Evolutionary conservation across 1,284 basidiomycete genomes (phyloP).

Genomic region (Rhodotorula sp.): DNA sequence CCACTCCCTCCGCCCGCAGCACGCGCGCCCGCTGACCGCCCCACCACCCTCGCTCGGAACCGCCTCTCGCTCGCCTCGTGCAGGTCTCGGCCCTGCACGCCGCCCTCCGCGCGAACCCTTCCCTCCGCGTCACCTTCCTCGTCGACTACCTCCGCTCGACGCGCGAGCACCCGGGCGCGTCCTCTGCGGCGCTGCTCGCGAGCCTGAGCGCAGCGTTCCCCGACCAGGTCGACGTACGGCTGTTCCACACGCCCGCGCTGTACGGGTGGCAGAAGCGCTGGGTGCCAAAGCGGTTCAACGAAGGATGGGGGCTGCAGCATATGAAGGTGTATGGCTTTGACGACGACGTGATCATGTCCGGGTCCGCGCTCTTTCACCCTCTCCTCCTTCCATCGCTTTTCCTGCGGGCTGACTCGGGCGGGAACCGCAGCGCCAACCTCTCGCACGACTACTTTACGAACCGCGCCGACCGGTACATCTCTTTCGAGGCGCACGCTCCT

Average conservation of each 20-base stretch:
- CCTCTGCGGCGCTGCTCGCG: slow-evolving; percentile 72
- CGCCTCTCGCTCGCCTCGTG: not conserved
- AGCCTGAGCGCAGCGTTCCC: slow-evolving; percentile 73
- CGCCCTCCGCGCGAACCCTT: slow-evolving; percentile 63
- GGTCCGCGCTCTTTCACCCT: slow-evolving; percentile 60
- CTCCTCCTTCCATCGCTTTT: not conserved
- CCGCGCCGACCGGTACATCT: slow-evolving; percentile 90
- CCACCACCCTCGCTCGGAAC: not conserved
- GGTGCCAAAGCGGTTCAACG: slow-evolving; percentile 90
- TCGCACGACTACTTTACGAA: slow-evolving; percentile 92
- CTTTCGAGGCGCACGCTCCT: slow-evolving; percentile 64
- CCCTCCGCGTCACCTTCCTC: slow-evolving; percentile 71
- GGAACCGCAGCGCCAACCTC: slow-evolving; percentile 76
- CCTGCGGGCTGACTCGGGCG: not conserved
- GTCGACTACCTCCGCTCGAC: slow-evolving; percentile 92
- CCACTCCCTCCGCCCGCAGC: not conserved
- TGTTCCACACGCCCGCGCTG: slow-evolving; percentile 85
- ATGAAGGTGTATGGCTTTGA: slow-evolving; percentile 95
- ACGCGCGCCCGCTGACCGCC: not conserved
- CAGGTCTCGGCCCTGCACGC: slow-evolving; percentile 69
- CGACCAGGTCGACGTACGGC: slow-evolving; percentile 70
- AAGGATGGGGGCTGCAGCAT: slow-evolving; percentile 98
- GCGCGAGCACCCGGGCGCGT: slow-evolving; percentile 63
- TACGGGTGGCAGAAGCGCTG: slow-evolving; percentile 70
- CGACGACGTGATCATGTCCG: slow-evolving; percentile 86